A percentile compares a stretch with the other conserved stretches of the same genome.
These are phyloP conservation scores for Plasmodium vinckei DNA, from an alignment of 169 alveolate genomes.

Conservation along the genomic window DNA sequence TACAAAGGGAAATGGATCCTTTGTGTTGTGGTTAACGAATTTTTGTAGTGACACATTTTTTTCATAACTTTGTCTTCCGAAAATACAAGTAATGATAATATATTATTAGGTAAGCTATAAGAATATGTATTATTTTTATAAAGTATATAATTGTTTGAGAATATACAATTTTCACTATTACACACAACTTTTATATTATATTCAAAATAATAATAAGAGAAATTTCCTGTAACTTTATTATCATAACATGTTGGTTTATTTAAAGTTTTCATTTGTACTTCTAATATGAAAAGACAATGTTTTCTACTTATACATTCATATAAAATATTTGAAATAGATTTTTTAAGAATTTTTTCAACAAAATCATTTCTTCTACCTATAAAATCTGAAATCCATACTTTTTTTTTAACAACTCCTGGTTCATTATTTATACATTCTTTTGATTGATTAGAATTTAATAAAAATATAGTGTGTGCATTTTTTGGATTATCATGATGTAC, in stretches of 20 bases:
- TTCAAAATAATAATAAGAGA: constrained; percentile 41
- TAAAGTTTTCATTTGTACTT: constrained; percentile 52
- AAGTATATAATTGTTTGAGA: constrained; percentile 42
- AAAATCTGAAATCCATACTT: constrained; percentile 60
- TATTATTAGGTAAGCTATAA: constrained; percentile 32
- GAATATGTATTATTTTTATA: constrained; percentile 61
- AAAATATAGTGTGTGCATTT: constrained; percentile 42
- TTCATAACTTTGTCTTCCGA: constrained; percentile 58
- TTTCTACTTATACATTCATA: constrained; percentile 70
- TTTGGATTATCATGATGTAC: constrained; percentile 41
- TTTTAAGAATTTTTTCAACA: constrained; percentile 58
- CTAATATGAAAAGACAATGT: constrained; percentile 38
- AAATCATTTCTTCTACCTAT: constrained; percentile 62
- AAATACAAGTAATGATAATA: constrained; percentile 53
- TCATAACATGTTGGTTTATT: constrained; percentile 51
- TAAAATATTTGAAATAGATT: constrained; percentile 35
- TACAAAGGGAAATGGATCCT: constrained; percentile 52
- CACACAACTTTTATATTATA: constrained; percentile 47
- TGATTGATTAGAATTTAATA: constrained; percentile 28
- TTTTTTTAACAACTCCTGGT: constrained; percentile 6
- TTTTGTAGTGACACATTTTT: constrained; percentile 6
- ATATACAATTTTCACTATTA: constrained; percentile 61
- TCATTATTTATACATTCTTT: constrained; percentile 12
- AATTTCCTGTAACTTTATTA: constrained; percentile 12
- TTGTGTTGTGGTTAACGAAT: constrained; percentile 33